Percentiles rank a stretch among this genome's conserved stretches.
Evolutionary conservation across 306 rosid species (phyloP).

Genomic region (Delonix regia): DNA sequence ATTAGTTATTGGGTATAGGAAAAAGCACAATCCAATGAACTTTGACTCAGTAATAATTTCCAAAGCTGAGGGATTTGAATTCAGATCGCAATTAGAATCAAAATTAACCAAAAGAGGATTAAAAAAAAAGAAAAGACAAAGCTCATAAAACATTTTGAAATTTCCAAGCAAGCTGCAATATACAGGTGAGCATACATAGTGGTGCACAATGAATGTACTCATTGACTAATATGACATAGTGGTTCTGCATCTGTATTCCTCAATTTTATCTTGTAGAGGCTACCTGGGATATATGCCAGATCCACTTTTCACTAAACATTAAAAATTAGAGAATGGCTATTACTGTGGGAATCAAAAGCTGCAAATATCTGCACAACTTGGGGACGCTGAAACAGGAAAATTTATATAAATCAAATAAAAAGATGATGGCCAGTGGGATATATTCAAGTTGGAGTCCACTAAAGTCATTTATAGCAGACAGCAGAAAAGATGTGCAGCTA

Average conservation of each 20-base stretch:
- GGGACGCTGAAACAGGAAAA: constrained; percentile 42
- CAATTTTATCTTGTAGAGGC: constrained; percentile 42
- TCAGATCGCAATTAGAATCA: background rate
- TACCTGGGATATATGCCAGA: constrained; percentile 53
- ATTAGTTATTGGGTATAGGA: background rate
- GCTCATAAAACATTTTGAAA: constrained; percentile 36
- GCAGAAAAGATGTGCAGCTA: constrained; percentile 37
- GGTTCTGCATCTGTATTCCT: constrained; percentile 46
- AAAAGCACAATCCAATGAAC: too few species aligned
- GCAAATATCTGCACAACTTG: constrained; percentile 49
- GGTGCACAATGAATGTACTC: constrained; percentile 62
- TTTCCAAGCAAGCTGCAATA: constrained; percentile 49
- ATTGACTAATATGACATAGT: constrained; percentile 52
- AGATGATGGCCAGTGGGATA: constrained; percentile 47
- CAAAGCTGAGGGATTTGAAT: background rate
- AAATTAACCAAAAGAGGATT: constrained; percentile 18
- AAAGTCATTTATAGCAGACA: constrained; percentile 40
- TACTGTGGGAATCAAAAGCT: constrained; percentile 51
- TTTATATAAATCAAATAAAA: constrained; percentile 38
- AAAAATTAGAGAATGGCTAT: constrained; percentile 40
- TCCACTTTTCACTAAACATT: constrained; percentile 47
- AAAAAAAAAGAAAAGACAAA: background rate
- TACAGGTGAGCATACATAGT: constrained; percentile 57
- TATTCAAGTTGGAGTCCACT: constrained; percentile 60
- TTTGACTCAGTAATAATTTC: background rate